Evolutionary conservation across 257 asterid species (phyloP).

Genomic region (Oldenlandia corymbosa): DNA sequence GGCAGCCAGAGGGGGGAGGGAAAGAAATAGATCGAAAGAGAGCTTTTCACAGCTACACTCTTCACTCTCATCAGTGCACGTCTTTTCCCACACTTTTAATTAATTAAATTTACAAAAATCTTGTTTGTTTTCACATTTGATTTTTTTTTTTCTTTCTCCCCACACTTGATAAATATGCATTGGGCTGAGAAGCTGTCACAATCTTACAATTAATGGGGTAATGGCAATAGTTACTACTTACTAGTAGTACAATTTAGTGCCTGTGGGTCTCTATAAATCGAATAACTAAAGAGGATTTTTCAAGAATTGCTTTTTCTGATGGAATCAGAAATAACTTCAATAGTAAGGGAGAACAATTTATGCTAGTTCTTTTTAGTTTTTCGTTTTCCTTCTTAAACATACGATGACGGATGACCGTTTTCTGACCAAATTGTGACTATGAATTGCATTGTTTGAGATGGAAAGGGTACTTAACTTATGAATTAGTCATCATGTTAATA

Average conservation of each 20-base stretch:
- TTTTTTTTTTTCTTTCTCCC: not conserved
- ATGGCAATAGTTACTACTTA: not conserved
- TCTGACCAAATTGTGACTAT: too few species aligned
- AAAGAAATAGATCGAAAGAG: not conserved
- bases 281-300: not conserved
- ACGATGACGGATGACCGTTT: too few species aligned
- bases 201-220: not conserved
- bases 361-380: not conserved
- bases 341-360: not conserved
- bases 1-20: constrained; percentile 5
- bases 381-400: not conserved
- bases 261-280: not conserved
- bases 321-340: constrained; percentile 13
- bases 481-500: too few species aligned
- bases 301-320: not conserved
- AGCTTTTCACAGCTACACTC: not conserved
- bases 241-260: too few species aligned
- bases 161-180: not conserved
- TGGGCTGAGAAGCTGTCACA: not conserved
- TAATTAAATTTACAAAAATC: not conserved
- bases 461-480: too few species aligned
- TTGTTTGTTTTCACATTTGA: not conserved
- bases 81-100: not conserved
- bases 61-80: not conserved
- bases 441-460: too few species aligned